Evolutionary conservation across 805 yeast genomes (phyloP), one percentile per base, ranked within the genome.

Genomic region (Lipomyces yamadae): DNA sequence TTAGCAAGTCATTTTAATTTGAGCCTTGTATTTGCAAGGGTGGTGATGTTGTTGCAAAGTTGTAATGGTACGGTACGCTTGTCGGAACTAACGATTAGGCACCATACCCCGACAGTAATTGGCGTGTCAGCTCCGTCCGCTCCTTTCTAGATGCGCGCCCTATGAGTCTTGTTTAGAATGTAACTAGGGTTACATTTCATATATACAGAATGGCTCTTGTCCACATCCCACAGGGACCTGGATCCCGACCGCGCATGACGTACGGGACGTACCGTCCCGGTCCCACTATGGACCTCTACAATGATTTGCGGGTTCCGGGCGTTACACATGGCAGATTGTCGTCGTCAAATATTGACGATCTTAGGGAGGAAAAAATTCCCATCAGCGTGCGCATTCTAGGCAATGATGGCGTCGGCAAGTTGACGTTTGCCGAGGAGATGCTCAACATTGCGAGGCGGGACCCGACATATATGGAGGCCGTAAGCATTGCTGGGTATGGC

Each of bases 381-480:
- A 60, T 56, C 34, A 56, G 57, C 3, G 34, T 60, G 7, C 54
- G 54, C 24, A 34, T 60, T 18, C 53, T 60, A 10, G 62, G 62
- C 35, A 60, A 60, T 33, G 39, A 60, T 24, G 53, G 57, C 18
- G 37, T 50, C 24, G 62, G 62, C 7, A 60, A 60, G 37, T 50
- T 56, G 62, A 53, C 62, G 11, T 50, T 60, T 24, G 48, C 54
- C 35, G 37, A 56, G 7, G 62, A 60, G 32, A 15, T 60, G 37
- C 50, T 60, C 24, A 11, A 24, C 11, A 56, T 60, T 15, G 10
- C 29, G 11, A 48, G 32, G 11, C 13, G 29, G 10, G 37, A 35
- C 13, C 30, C 35, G 50, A 33, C 37, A 2, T 35, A 34, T 24
- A 34, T 33, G 29, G 50, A 33, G 37, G 37, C 24, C 4, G 52